These are phyloP conservation scores for Metarhizium brunneum DNA, from an alignment of 2,329 filamentous ascomycete genomes.

Conservation along the genomic window DNA sequence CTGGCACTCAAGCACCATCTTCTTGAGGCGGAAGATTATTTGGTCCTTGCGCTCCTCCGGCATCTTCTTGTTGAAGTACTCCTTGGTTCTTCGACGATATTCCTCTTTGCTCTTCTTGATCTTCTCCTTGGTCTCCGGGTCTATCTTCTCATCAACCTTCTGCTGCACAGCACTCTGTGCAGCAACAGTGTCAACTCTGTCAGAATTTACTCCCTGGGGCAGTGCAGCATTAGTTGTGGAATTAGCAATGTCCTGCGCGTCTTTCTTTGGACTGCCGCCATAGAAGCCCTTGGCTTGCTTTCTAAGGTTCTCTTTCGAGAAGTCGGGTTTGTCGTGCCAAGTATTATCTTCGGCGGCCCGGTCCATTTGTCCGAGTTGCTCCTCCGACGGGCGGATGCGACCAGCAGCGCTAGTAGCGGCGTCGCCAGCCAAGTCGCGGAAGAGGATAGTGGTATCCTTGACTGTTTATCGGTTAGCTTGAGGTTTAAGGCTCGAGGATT, in stretches of 20 bases:
- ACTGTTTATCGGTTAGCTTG: slow-evolving; percentile 32
- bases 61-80: slow-evolving; percentile 80
- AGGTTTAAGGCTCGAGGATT: neutral
- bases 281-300: slow-evolving; percentile 57
- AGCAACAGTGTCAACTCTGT: slow-evolving; percentile 36
- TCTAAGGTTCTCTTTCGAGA: slow-evolving; percentile 62
- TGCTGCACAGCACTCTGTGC: slow-evolving; percentile 27
- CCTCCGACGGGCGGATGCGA: slow-evolving; percentile 67
- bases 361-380: slow-evolving; percentile 70
- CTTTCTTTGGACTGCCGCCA: slow-evolving; percentile 43
- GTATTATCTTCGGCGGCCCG: slow-evolving; percentile 80
- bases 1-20: slow-evolving; percentile 96
- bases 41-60: slow-evolving; percentile 89
- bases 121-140: slow-evolving; percentile 53
- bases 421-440: slow-evolving; percentile 88
- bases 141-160: slow-evolving; percentile 51
- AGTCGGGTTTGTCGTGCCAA: slow-evolving; percentile 80
- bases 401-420: slow-evolving; percentile 71
- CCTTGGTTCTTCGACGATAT: slow-evolving; percentile 43
- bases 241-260: slow-evolving; percentile 50
- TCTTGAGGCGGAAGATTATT: slow-evolving; percentile 84
- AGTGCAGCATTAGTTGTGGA: slow-evolving; percentile 48
- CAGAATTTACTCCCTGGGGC: slow-evolving; percentile 34
- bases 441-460: slow-evolving; percentile 67
- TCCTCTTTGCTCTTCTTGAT: slow-evolving; percentile 33